Conservation (phyloP, 495 filamentous ascomycete species). For the Ramalina intermedia region DNA sequence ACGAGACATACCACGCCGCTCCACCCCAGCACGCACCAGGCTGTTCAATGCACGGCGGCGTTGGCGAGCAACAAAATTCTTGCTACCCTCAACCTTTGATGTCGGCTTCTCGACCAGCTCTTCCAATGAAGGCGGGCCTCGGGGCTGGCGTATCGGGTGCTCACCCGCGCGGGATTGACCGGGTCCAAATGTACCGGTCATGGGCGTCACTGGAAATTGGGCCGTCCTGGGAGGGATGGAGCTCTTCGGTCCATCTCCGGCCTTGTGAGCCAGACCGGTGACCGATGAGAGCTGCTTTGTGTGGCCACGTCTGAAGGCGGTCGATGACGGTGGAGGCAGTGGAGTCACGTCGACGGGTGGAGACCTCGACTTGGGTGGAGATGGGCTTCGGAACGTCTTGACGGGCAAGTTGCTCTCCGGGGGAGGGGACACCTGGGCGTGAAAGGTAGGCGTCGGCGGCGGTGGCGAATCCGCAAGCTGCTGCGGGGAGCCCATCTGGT, state of each 20-base stretch:
- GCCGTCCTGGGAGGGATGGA: conserved; percentile 58
- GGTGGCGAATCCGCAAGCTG: conserved; percentile 25
- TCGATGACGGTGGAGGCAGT: conserved; percentile 65
- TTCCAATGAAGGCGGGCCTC: conserved; percentile 81
- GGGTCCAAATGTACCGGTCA: conserved; percentile 80
- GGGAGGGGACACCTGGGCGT: conserved; percentile 70
- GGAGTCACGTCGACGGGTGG: conserved; percentile 51
- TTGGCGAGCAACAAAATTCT: conserved; percentile 92
- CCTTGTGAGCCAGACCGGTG: conserved; percentile 41
- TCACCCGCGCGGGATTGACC: conserved; percentile 87
- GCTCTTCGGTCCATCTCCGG: conserved; percentile 42
- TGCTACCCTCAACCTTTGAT: conserved; percentile 88
- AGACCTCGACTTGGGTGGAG: conserved; percentile 56
- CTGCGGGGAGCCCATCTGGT: conserved; percentile 18
- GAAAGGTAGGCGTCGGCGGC: conserved; percentile 43
- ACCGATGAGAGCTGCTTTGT: conserved; percentile 78
- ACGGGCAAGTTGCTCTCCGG: conserved; percentile 32
- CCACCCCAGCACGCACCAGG: conserved; percentile 76
- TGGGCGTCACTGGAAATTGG: conserved; percentile 64
- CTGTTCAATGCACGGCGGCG: conserved; percentile 85
- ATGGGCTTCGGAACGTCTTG: conserved; percentile 20
- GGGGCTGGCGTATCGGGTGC: conserved; percentile 86
- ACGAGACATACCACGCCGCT: conserved; percentile 56
- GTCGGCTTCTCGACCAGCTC: conserved; percentile 85
- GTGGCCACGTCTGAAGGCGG: conserved; percentile 81